phyloP scores from a whole-genome alignment of 2,329 filamentous ascomycete species.

The Fusarium hainanense region DNA sequence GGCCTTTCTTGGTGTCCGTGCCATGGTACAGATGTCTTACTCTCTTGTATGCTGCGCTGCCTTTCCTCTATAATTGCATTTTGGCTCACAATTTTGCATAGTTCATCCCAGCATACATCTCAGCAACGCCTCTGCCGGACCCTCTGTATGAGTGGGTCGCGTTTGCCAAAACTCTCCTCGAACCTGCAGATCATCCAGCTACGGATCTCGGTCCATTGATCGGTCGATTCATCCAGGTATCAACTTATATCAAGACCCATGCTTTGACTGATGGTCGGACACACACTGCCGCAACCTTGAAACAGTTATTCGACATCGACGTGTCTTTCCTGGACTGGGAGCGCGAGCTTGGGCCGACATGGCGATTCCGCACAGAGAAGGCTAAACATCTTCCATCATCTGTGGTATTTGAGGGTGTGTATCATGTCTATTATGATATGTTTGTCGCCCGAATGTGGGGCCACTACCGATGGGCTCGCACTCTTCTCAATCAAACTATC shows the following conservation, averaged over 20 bases:
- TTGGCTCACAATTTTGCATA: slow-evolving; percentile 38
- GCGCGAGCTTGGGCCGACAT: slow-evolving; percentile 48
- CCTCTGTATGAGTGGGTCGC: slow-evolving; percentile 58
- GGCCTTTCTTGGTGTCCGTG: slow-evolving; percentile 59
- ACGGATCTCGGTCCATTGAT: slow-evolving; percentile 56
- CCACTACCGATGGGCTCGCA: slow-evolving; percentile 68
- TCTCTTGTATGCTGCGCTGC: slow-evolving; percentile 59
- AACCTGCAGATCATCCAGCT: slow-evolving; percentile 53
- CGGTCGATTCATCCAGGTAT: slow-evolving; percentile 55
- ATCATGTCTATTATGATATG: slow-evolving; percentile 66
- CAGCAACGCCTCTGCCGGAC: slow-evolving; percentile 54
- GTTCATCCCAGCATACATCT: slow-evolving; percentile 59
- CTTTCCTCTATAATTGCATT: background rate
- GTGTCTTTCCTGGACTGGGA: slow-evolving; percentile 55
- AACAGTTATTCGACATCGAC: slow-evolving; percentile 56
- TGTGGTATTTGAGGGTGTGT: slow-evolving; percentile 63
- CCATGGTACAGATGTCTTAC: slow-evolving; percentile 66
- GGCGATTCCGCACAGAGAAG: slow-evolving; percentile 52
- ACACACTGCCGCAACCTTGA: slow-evolving; percentile 51
- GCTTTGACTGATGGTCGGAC: slow-evolving; percentile 53
- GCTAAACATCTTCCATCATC: slow-evolving; percentile 50
- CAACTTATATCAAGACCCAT: slow-evolving; percentile 50
- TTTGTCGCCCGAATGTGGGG: slow-evolving; percentile 68
- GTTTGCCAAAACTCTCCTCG: slow-evolving; percentile 51
- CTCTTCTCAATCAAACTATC: slow-evolving; percentile 63